Base-by-base conservation (phyloP, 495 filamentous ascomycete species). In the Daldinia decipiens region DNA sequence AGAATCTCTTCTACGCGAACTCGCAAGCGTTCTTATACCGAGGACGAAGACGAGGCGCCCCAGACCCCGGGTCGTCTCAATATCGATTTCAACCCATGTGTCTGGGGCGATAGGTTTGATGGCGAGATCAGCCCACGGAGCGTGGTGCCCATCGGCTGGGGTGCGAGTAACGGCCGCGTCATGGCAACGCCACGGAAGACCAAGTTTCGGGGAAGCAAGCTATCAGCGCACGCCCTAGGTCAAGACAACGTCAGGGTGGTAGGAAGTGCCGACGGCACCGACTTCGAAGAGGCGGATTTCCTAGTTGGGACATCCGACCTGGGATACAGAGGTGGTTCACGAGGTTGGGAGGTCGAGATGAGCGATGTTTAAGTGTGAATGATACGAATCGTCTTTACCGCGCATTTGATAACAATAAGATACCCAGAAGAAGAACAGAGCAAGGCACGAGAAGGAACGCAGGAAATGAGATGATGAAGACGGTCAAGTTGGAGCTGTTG, bases 201-300 rank as follows among this genome's bases (percentile, higher is more conserved):
- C 3, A 68, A 51, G 6, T 13, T 47, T 12, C 67, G 57, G 5
- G n/a, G 47, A 8, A n/a, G 21, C 6, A 45, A 24, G 4, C 34
- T 21, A 24, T 47, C 61, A 67, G 40, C 56, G 2, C 40, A 29
- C 51, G 24, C 67, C n/a, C 19, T 71, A n/a, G 80, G 74, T 12
- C 79, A 82, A 67, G 80, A 84, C 72, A 83, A 77, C 38, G 63
- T 78, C 1, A 74, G 67, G 51, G 74, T 79, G 21, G 67, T 78
- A n/a, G 76, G 71, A 9, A 76, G 63, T 17, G 34, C 32, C 32
- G 65, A 43, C 29, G 19, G n/a, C 53, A 72, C 73, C 45, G 85
- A 87, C 70, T 87, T 87, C 72, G 82, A 82, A 62, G 86, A 87
- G 62, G 85, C 85, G 11, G 76, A 80, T 9, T 87, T 87, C 61